Evolutionary conservation across 208 protist species (phyloP).

Genomic region (Leishmania martiniquensis): DNA sequence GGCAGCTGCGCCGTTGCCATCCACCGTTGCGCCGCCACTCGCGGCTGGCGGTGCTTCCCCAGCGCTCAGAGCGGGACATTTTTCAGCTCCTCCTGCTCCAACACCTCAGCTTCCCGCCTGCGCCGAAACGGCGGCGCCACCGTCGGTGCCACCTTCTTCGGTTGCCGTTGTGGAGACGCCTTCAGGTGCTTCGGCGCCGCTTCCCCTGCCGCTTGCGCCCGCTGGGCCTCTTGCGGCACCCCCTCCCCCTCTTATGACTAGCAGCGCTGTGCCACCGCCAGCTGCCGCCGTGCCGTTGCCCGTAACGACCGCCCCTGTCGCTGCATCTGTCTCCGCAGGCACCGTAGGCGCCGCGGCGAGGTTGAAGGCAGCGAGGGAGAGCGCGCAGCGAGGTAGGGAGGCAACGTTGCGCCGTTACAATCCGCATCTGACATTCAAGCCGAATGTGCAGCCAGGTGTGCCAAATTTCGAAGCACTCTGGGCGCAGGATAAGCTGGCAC

Average conservation of each 20-base stretch:
- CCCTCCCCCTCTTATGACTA: neutral
- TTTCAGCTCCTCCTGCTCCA: neutral
- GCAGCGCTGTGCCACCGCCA: neutral
- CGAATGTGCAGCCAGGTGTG: slow-evolving; percentile 71
- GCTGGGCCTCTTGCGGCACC: neutral
- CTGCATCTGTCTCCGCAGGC: neutral
- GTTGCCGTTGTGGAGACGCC: neutral
- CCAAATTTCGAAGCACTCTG: slow-evolving; percentile 80
- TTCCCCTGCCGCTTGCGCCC: neutral
- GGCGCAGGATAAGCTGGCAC: slow-evolving; percentile 50
- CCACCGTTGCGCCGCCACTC: slow-evolving; percentile 8
- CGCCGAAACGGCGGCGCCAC: neutral
- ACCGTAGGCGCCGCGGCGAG: neutral
- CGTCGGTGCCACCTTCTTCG: neutral
- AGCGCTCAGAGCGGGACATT: neutral
- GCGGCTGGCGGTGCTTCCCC: neutral
- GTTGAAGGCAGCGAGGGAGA: neutral
- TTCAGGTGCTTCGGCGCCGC: neutral
- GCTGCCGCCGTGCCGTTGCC: neutral
- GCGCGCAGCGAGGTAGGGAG: slow-evolving; percentile 11
- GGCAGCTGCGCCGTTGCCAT: neutral
- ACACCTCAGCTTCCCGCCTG: neutral
- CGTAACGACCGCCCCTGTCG: slow-evolving; percentile 5
- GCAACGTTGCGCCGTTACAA: slow-evolving; percentile 36
- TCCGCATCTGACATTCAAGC: slow-evolving; percentile 75